A percentile compares a stretch with the other conserved stretches of the same genome.
Conservation (phyloP, 2,329 filamentous ascomycete genomes). For the Zalaria sp. region DNA sequence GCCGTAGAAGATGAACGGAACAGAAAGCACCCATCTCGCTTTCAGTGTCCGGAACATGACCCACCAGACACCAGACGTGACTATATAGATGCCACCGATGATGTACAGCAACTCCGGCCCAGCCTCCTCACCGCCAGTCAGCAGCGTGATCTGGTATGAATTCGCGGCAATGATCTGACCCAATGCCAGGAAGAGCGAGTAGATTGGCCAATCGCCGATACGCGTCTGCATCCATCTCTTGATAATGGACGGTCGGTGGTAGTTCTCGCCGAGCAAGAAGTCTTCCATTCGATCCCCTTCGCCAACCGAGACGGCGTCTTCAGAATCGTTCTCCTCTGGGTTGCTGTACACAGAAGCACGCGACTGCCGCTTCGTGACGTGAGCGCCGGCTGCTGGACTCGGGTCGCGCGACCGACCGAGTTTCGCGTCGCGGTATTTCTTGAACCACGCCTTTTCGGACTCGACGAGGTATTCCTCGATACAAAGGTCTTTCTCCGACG, state of each 20-base stretch:
- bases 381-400: no score
- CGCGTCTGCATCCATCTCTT: constrained; percentile 41
- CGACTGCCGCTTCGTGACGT: no score
- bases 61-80: constrained; percentile 49
- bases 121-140: constrained; percentile 48
- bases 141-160: constrained; percentile 54
- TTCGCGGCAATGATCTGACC: constrained; percentile 52
- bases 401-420: constrained; percentile 16
- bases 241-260: constrained; percentile 41
- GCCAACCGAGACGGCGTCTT: constrained; percentile 3
- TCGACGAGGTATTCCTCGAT: constrained; percentile 52
- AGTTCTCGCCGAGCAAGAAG: constrained; percentile 42
- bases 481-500: constrained; percentile 44
- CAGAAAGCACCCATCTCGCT: constrained; percentile 42
- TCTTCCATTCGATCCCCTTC: constrained; percentile 31
- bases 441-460: constrained; percentile 55
- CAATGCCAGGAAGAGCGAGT: constrained; percentile 46
- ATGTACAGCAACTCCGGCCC: constrained; percentile 45
- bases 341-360: no score
- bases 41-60: constrained; percentile 43
- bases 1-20: constrained; percentile 50
- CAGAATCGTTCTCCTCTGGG: no score
- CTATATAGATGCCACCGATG: constrained; percentile 45
- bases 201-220: constrained; percentile 50
- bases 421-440: constrained; percentile 42